Conservation (phyloP, 805 yeast genomes). For the Saccharomyces eubayanus region DNA sequence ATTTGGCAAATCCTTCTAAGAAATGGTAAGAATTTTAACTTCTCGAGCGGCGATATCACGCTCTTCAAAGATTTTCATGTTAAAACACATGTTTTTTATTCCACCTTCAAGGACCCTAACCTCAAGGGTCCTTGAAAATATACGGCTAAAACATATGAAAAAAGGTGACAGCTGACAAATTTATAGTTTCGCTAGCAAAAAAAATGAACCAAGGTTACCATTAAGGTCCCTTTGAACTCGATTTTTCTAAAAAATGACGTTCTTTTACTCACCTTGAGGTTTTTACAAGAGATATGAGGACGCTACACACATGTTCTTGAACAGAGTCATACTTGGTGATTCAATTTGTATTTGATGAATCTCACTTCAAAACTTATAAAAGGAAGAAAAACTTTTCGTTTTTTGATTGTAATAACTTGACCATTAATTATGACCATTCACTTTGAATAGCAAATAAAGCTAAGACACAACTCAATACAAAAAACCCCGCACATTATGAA, state of each 20-base stretch:
- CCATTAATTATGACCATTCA: not conserved
- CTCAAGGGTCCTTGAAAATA: not conserved
- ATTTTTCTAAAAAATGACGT: not conserved
- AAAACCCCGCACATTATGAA: not conserved
- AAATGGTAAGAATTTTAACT: no score
- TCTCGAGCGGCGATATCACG: not conserved
- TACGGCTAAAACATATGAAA: not conserved
- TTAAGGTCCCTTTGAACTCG: not conserved
- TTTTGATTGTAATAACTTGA: not conserved
- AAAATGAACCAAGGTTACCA: not conserved
- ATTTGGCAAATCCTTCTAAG: no score
- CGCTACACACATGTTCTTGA: not conserved
- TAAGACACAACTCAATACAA: not conserved
- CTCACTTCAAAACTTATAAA: not conserved
- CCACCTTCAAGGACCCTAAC: not conserved
- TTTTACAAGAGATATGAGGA: not conserved
- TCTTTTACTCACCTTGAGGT: not conserved
- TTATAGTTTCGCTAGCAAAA: not conserved
- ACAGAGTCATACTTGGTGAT: not conserved
- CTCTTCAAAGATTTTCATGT: not conserved
- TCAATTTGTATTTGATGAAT: not conserved
- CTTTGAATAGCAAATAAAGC: not conserved
- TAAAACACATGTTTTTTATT: no score
- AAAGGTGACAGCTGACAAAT: not conserved
- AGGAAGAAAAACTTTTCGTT: not conserved